Base-by-base conservation (phyloP, 768 basidiomycete genomes). In the Cubamyces sp. region DNA sequence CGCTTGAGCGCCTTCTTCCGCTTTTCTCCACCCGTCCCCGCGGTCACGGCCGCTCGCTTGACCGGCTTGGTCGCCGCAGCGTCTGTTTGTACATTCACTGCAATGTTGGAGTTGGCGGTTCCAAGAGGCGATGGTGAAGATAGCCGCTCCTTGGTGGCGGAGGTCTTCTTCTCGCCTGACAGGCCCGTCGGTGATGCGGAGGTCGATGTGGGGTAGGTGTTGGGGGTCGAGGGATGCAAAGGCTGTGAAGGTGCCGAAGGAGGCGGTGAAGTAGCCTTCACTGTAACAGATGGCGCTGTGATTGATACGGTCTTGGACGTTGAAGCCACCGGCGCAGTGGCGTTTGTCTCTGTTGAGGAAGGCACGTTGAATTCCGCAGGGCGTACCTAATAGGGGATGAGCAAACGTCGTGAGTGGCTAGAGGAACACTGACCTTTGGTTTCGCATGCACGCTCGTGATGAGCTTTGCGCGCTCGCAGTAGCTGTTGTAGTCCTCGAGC, bases 371-470 rank as follows among this genome's bases (percentile, higher is more conserved):
- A 94, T 72, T 94, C 91, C 1, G 77, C 79, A 26, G 92, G 92
- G 7, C 75, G 77, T 12, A 70, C 66, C 72, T 76, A 49, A 39
- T n/a, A 6, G 5, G 30, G 11, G 16, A 15, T 53, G 18, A 52
- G 46, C 28, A 5, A 18, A 16, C 37, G 41, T 14, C 25, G 6
- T 49, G 26, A 58, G 45, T 25, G 61, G 18, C 18, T 12, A 18
- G 2, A 18, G 7, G 15, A 4, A 28, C 39, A 63, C 83, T 79
- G 54, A 81, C 84, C 65, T 87, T 85, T 11, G 92, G 91, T 19
- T 89, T 92, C 40, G 95, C 96, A 70, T 98, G 96, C 18, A 98
- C 92, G 64, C 85, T 87, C 25, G 94, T 96, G 69, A 96, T 94
- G 21, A 97, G 82, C 72, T 84, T 87, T 16, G 95, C 95, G 56